Conservation (phyloP, 371 early-diverging fungal species). For the Actinomortierella wolfii region DNA sequence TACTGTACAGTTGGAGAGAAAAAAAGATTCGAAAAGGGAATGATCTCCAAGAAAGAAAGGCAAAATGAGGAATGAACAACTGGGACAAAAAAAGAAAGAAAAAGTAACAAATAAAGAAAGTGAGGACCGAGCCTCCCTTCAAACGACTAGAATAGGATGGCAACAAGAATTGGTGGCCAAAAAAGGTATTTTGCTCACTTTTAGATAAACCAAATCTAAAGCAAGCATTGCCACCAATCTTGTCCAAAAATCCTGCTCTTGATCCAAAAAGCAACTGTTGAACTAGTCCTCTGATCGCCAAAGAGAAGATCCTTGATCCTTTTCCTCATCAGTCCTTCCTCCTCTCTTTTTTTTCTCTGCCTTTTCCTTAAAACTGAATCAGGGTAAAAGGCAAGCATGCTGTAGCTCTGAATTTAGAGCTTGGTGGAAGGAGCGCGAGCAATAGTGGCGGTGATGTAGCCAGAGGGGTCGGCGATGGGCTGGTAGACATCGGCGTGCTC, state of each 20-base stretch:
- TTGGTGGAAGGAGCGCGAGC: constrained; percentile 50
- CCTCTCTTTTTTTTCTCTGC: not conserved
- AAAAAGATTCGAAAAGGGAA: not conserved
- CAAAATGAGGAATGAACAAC: not conserved
- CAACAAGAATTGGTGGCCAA: too few relatives aligned
- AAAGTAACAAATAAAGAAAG: not conserved
- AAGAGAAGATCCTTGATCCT: not conserved
- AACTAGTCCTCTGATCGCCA: too few relatives aligned
- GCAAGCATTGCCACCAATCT: too few relatives aligned
- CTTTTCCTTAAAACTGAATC: not conserved
- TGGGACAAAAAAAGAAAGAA: not conserved
- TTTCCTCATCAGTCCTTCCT: not conserved
- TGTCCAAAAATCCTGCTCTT: too few relatives aligned
- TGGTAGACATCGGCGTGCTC: constrained; percentile 73
- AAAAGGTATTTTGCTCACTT: too few relatives aligned
- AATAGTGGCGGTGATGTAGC: constrained; percentile 75
- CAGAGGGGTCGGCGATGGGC: constrained; percentile 80
- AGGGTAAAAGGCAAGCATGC: not conserved
- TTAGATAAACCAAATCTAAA: too few relatives aligned
- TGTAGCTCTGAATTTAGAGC: constrained; percentile 23
- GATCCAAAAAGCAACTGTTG: too few relatives aligned
- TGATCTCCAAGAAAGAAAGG: not conserved
- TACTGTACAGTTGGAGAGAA: not conserved
- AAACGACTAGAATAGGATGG: too few relatives aligned
- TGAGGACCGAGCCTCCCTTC: too few relatives aligned